Evolutionary conservation across 139 green algal species (phyloP), one percentile per base, ranked within the genome.

Genomic region (Chlorella sp.): DNA sequence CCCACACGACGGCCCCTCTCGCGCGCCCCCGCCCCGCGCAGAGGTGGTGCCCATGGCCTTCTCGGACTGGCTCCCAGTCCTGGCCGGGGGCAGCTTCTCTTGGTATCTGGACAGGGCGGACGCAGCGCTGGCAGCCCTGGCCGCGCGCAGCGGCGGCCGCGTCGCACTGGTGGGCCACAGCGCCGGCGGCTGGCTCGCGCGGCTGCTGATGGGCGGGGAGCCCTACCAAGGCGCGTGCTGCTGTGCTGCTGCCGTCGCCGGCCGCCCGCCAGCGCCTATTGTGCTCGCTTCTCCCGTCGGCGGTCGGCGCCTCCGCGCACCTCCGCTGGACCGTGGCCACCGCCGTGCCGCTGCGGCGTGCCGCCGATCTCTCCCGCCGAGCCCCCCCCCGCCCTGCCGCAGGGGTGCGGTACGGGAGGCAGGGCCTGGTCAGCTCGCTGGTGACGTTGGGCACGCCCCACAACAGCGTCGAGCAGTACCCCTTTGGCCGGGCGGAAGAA

Each of bases 361-460:
- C 12, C 25, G 23, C 41, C 27, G 35, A 19, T 5, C 23, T 23
- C 35, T 8, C 19, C 38, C 50, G 36, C 23, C n/a, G 4, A 12
- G 35, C 2, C 31, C 19, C 35, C 35, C 35, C 3, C 6, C 38
- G 27, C 7, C 17, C 60, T 48, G 60, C 17, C 36, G 67, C 81
- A 76, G 74, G 77, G 23, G 61, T 62, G 31, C 60, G 73, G 29
- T 80, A 72, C 56, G 71, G 46, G 8, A 55, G 71, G 12, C 55
- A 61, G 11, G 27, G 29, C 3, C 38, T 51, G 35, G 83, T 88
- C 42, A 41, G 69, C 36, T 71, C 70, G n/a, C 59, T 89, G 15
- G 35, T 89, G 5, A 87, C 84, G 19, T 67, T 89, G 38, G 84
- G 84, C 21, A 84, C 78, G 8, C 84, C 84, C 6, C 84, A 89